A percentile compares a stretch with the other conserved stretches of the same genome.
These are phyloP conservation scores for Penicillium hordei DNA, from an alignment of 2,329 filamentous ascomycete genomes.

Conservation along the genomic window DNA sequence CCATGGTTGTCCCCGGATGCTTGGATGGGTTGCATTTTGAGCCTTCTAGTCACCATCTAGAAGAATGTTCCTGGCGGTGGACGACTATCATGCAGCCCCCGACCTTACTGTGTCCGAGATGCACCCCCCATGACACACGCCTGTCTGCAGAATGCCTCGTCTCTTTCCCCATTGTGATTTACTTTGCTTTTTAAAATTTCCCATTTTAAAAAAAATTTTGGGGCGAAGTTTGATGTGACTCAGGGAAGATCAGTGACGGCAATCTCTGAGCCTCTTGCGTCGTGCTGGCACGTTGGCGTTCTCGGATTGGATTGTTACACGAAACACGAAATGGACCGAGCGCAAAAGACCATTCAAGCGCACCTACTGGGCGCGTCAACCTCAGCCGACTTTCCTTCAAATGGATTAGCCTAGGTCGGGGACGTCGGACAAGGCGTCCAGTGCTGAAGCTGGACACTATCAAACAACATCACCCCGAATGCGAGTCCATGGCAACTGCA, in stretches of 20 bases:
- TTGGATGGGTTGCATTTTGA: constrained; percentile 23
- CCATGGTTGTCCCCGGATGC: constrained; percentile 21
- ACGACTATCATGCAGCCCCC: constrained; percentile 17
- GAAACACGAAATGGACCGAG: constrained; percentile 22
- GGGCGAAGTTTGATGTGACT: constrained; percentile 6
- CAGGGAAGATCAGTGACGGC: constrained; percentile 14
- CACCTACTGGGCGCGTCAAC: constrained; percentile 13
- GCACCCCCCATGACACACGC: constrained; percentile 3
- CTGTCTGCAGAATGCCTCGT: neutral
- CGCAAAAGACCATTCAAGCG: constrained; percentile 16
- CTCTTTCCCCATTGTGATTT: neutral
- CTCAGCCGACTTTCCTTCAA: neutral
- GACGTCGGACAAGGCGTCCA: constrained; percentile 24
- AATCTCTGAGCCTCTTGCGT: constrained; percentile 21
- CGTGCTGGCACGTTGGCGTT: constrained; percentile 2
- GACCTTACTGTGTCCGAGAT: constrained; percentile 7
- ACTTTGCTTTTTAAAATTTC: neutral
- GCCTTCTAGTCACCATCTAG: constrained; percentile 33
- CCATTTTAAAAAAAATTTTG: no score
- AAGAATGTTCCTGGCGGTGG: constrained; percentile 31
- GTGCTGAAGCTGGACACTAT: constrained; percentile 4
- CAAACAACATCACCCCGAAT: constrained; percentile 6
- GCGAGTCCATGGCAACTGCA: constrained; percentile 2
- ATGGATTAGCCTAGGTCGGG: neutral
- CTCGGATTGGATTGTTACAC: constrained; percentile 17